These are phyloP conservation scores for Cardamine resedifolia DNA, from an alignment of 345 rosid genomes.

Conservation along the genomic window DNA sequence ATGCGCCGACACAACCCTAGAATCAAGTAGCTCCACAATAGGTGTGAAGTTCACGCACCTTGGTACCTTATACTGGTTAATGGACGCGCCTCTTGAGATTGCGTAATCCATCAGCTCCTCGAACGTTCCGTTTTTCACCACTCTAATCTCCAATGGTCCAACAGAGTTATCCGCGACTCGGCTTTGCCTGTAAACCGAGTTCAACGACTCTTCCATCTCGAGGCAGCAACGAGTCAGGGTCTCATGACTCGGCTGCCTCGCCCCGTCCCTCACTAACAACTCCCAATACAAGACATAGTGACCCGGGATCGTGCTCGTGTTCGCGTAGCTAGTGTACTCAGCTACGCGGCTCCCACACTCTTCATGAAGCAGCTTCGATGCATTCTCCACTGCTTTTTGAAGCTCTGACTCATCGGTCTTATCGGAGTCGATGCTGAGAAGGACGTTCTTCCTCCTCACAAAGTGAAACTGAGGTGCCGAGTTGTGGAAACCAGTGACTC, in stretches of 20 bases:
- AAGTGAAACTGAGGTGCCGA: slow-evolving; percentile 90
- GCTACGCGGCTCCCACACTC: slow-evolving; percentile 67
- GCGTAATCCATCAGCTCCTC: slow-evolving; percentile 98
- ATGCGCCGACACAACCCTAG: slow-evolving; percentile 66
- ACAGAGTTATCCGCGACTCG: slow-evolving; percentile 80
- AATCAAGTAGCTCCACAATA: slow-evolving; percentile 82
- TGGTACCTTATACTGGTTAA: slow-evolving; percentile 95
- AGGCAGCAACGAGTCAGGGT: slow-evolving; percentile 63
- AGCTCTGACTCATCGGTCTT: slow-evolving; percentile 93
- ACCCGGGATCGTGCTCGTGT: slow-evolving; percentile 80
- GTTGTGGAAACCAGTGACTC: slow-evolving; percentile 89
- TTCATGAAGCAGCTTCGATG: slow-evolving; percentile 42
- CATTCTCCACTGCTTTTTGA: slow-evolving; percentile 74
- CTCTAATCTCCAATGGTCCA: slow-evolving; percentile 81
- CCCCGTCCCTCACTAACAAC: slow-evolving; percentile 51
- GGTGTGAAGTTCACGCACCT: slow-evolving; percentile 91
- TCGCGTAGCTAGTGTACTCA: slow-evolving; percentile 89
- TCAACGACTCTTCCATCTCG: slow-evolving; percentile 87
- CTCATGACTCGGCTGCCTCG: slow-evolving; percentile 47
- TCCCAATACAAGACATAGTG: slow-evolving; percentile 96
- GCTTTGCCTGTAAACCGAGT: slow-evolving; percentile 87
- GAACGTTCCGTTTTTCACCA: slow-evolving; percentile 84
- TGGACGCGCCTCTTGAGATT: slow-evolving; percentile 91
- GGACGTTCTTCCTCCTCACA: slow-evolving; percentile 76
- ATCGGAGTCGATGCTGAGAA: slow-evolving; percentile 87